Percentiles rank a stretch among this genome's conserved stretches.
phyloP scores from a whole-genome alignment of 768 basidiomycete genomes.

The Scleroderma bovista region DNA sequence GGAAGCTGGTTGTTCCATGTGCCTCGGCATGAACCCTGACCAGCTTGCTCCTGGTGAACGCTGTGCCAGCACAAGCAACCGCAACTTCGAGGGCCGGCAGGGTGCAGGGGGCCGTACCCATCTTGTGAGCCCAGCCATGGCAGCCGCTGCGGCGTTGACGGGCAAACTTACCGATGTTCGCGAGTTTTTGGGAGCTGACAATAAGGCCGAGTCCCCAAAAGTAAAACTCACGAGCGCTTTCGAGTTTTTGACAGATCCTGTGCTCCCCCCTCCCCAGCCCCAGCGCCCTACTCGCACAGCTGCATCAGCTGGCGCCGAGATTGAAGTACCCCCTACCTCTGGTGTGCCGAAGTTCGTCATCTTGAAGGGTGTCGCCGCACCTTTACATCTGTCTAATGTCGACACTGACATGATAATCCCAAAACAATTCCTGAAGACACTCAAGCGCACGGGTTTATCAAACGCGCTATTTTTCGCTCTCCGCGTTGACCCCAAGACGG shows the following conservation, averaged over 20 bases:
- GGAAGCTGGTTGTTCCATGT: conserved; percentile 95
- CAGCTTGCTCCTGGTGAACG: conserved; percentile 77
- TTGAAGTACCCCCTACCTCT: conserved; percentile 40
- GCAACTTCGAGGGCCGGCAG: conserved; percentile 90
- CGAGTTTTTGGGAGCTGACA: conserved; percentile 55
- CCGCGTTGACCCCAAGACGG: conserved; percentile 71
- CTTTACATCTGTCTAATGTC: conserved; percentile 77
- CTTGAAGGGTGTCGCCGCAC: conserved; percentile 71
- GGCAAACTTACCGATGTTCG: conserved; percentile 84
- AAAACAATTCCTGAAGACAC: conserved; percentile 88
- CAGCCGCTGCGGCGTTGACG: conserved; percentile 83
- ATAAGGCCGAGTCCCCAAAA: conserved; percentile 41
- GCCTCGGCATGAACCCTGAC: conserved; percentile 94
- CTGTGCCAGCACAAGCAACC: conserved; percentile 89
- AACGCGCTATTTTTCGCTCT: conserved; percentile 79
- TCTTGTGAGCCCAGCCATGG: conserved; percentile 88
- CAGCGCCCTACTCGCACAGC: conserved; percentile 31
- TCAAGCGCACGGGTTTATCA: conserved; percentile 85
- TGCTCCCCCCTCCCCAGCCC: conserved; percentile 50
- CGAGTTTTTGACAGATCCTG: conserved; percentile 74
- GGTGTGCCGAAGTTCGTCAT: conserved; percentile 58
- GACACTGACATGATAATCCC: conserved; percentile 96
- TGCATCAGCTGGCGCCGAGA: conserved; percentile 26
- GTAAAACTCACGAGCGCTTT: conserved; percentile 67
- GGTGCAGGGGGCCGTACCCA: conserved; percentile 87